Evolutionary conservation across 2,329 filamentous ascomycete species (phyloP).

Genomic region (Chrysosporium keratinophilum): DNA sequence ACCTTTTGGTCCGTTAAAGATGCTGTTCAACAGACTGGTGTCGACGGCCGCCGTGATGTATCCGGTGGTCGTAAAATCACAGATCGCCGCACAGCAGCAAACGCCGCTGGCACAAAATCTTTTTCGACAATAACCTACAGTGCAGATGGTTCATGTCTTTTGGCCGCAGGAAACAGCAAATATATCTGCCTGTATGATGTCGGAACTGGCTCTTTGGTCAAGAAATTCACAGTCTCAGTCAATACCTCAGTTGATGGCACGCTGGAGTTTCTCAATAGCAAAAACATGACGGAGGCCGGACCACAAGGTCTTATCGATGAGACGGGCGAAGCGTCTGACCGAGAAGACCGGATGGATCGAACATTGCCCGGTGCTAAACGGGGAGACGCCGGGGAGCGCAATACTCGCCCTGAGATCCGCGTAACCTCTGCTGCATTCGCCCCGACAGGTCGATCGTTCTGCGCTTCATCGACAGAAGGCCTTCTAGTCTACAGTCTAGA

Average conservation of each 20-base stretch:
- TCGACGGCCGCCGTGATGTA: constrained; percentile 84
- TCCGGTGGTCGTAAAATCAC: constrained; percentile 82
- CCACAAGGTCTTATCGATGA: constrained; percentile 76
- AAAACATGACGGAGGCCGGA: constrained; percentile 79
- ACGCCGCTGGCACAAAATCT: constrained; percentile 77
- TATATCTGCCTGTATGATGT: constrained; percentile 98
- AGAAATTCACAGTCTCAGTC: constrained; percentile 90
- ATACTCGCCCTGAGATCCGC: constrained; percentile 67
- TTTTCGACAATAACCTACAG: constrained; percentile 86
- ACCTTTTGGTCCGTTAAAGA: constrained; percentile 92
- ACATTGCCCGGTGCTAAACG: constrained; percentile 77
- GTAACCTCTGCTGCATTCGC: constrained; percentile 80
- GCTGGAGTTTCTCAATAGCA: constrained; percentile 93
- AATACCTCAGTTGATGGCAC: constrained; percentile 95
- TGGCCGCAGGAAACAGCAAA: constrained; percentile 93
- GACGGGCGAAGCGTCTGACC: constrained; percentile 76
- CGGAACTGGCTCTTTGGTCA: constrained; percentile 76
- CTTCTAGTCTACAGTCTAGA: constrained; percentile 89
- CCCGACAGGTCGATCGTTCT: constrained; percentile 81
- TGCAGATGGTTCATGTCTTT: constrained; percentile 77
- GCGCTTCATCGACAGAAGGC: constrained; percentile 88
- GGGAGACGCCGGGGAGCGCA: constrained; percentile 72
- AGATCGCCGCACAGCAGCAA: constrained; percentile 84
- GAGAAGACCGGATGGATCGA: constrained; percentile 70
- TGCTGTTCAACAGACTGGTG: constrained; percentile 69